Evolutionary conservation across 2,329 filamentous ascomycete genomes (phyloP).

Genomic region (Sarocladium brachiariae): DNA sequence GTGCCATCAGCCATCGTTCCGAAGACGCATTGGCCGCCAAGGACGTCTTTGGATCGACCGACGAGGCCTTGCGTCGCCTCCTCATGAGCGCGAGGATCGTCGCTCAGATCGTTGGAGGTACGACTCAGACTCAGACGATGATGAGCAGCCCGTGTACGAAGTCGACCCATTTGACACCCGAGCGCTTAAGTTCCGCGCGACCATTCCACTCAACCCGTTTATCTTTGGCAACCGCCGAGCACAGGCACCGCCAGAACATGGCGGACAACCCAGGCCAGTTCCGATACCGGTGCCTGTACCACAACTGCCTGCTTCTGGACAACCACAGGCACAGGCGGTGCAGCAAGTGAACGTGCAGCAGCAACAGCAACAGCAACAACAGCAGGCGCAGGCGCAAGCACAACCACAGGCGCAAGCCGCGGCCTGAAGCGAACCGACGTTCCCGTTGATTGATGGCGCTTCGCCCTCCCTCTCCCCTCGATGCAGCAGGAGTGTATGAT

Average conservation of each 20-base stretch:
- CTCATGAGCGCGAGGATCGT: conserved; percentile 31
- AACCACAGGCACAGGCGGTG: conserved; percentile 12
- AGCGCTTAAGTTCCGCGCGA: conserved; percentile 55
- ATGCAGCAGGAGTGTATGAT: conserved; percentile 15
- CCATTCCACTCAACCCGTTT: conserved; percentile 42
- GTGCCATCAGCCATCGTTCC: conserved; percentile 58
- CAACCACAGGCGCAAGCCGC: conserved; percentile 7
- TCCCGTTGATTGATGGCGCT: too few relatives aligned
- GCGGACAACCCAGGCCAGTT: background rate
- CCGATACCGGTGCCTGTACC: background rate
- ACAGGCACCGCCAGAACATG: conserved; percentile 14
- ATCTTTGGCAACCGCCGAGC: conserved; percentile 25
- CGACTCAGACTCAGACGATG: conserved; percentile 80
- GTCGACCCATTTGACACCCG: conserved; percentile 63
- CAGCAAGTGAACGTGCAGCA: too few relatives aligned
- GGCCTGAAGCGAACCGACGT: conserved; percentile 2
- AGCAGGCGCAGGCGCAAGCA: too few relatives aligned
- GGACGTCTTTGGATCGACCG: conserved; percentile 86
- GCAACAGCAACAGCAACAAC: too few relatives aligned
- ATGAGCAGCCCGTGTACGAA: conserved; percentile 66
- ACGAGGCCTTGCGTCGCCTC: conserved; percentile 53
- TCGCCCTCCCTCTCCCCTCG: background rate
- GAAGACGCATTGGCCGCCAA: conserved; percentile 76
- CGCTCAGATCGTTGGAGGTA: conserved; percentile 71
- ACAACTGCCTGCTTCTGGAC: conserved; percentile 2